Evolutionary conservation across 192 early-diverging fungal genomes (phyloP).

Genomic region (Podila epicladia): DNA sequence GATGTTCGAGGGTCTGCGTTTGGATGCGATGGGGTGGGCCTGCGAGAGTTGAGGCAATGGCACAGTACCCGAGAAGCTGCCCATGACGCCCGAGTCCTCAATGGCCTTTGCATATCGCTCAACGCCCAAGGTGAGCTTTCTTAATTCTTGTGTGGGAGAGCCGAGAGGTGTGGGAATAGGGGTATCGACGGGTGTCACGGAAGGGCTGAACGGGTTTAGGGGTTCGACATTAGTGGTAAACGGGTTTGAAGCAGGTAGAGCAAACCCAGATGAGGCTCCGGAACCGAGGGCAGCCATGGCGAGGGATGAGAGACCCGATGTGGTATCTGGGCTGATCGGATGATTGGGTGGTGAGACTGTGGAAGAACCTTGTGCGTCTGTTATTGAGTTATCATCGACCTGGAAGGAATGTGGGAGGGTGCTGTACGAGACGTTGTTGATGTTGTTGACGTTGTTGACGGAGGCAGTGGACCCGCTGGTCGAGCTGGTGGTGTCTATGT

Average conservation of each 20-base stretch:
- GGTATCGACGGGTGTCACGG: conserved; percentile 8
- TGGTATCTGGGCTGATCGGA: background rate
- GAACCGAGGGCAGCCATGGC: conserved; percentile 1
- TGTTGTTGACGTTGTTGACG: no score
- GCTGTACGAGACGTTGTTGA: no score
- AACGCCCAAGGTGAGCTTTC: conserved; percentile 36
- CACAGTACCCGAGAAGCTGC: conserved; percentile 35
- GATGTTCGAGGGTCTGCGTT: conserved; percentile 23
- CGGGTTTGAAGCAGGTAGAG: conserved; percentile 26
- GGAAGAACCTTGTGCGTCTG: background rate
- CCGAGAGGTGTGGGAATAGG: conserved; percentile 29
- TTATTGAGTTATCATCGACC: background rate
- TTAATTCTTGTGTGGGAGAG: conserved; percentile 18
- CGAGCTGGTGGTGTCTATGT: no score
- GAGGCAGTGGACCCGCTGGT: no score
- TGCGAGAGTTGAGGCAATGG: conserved; percentile 34
- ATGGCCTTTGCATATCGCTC: conserved; percentile 43
- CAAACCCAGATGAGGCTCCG: conserved; percentile 31
- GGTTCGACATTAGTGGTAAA: conserved; percentile 16
- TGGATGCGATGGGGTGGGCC: conserved; percentile 5
- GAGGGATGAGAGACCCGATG: background rate
- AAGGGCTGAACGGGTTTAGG: conserved; percentile 28
- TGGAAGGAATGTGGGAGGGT: no score
- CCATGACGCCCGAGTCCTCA: conserved; percentile 28
- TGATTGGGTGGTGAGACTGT: background rate